A percentile compares a stretch with the other conserved stretches of the same genome.
Conservation (phyloP, 2,329 filamentous ascomycete genomes). For the Shiraia bambusicola region DNA sequence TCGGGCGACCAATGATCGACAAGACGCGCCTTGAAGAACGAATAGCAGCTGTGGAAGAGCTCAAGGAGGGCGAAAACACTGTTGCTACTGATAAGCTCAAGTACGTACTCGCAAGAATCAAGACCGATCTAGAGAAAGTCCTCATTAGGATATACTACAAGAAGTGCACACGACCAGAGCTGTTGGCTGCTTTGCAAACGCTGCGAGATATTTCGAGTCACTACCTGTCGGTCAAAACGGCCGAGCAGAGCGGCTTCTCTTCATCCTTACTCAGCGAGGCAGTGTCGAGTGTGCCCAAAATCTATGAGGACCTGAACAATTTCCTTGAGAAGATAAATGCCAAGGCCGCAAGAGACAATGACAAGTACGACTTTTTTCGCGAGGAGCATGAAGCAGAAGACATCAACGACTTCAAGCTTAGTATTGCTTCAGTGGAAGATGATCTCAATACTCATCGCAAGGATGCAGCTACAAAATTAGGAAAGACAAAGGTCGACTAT, state of each 20-base stretch:
- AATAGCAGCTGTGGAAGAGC: slow-evolving; percentile 81
- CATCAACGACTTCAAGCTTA: slow-evolving; percentile 87
- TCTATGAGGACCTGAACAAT: slow-evolving; percentile 68
- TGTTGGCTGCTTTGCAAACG: slow-evolving; percentile 80
- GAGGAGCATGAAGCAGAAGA: slow-evolving; percentile 85
- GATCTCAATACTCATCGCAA: slow-evolving; percentile 77
- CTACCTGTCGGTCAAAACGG: slow-evolving; percentile 66
- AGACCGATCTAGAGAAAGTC: slow-evolving; percentile 84
- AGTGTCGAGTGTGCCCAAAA: slow-evolving; percentile 73
- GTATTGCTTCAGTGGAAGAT: slow-evolving; percentile 88
- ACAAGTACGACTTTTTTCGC: slow-evolving; percentile 93
- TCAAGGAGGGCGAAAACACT: slow-evolving; percentile 68
- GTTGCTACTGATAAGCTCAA: slow-evolving; percentile 72
- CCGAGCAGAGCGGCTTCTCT: slow-evolving; percentile 69
- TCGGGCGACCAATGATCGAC: slow-evolving; percentile 85
- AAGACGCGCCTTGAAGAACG: slow-evolving; percentile 73
- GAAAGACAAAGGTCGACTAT: slow-evolving; percentile 72
- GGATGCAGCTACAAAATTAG: slow-evolving; percentile 70
- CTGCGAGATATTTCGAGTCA: slow-evolving; percentile 79
- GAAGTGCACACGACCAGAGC: slow-evolving; percentile 87
- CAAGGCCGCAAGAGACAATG: slow-evolving; percentile 77
- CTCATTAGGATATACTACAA: slow-evolving; percentile 96
- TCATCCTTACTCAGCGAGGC: slow-evolving; percentile 71
- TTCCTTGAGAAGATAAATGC: slow-evolving; percentile 85
- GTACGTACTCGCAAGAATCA: slow-evolving; percentile 68